These are phyloP conservation scores for Pseudocercospora musae DNA, from an alignment of 2,329 filamentous ascomycete genomes.

Conservation along the genomic window DNA sequence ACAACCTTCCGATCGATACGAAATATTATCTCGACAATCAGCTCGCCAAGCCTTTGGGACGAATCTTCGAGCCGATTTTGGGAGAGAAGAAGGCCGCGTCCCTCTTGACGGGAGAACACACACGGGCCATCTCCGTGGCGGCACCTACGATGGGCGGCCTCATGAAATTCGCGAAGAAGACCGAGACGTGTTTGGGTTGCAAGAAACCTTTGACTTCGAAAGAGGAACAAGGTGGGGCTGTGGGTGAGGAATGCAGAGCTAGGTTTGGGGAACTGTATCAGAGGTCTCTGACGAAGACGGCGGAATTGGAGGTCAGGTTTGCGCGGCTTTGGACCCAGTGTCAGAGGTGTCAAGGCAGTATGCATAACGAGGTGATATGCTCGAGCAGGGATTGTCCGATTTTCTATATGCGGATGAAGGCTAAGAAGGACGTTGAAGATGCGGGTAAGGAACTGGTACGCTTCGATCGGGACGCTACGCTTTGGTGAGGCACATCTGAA, in stretches of 20 bases:
- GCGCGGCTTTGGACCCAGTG: conserved; percentile 96
- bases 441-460: conserved; percentile 82
- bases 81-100: conserved; percentile 87
- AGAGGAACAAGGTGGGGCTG: conserved; percentile 76
- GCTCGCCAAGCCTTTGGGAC: conserved; percentile 84
- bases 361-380: conserved; percentile 98
- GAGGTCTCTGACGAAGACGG: conserved; percentile 81
- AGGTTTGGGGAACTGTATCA: conserved; percentile 91
- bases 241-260: conserved; percentile 80
- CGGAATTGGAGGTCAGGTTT: conserved; percentile 90
- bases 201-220: conserved; percentile 87
- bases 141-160: conserved; percentile 87
- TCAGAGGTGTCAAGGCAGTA: conserved; percentile 93
- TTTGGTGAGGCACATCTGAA: conserved; percentile 50
- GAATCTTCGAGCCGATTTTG: conserved; percentile 97
- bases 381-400: conserved; percentile 95
- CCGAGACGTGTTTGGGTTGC: conserved; percentile 96
- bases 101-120: conserved; percentile 88
- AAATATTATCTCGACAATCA: conserved; percentile 99
- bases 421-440: conserved; percentile 97
- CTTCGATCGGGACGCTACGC: conserved; percentile 81
- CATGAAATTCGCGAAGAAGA: conserved; percentile 99
- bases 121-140: conserved; percentile 87
- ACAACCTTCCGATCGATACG: conserved; percentile 97
- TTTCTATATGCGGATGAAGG: conserved; percentile 99